Evolutionary conservation across 257 asterid genomes (phyloP), one percentile per base, ranked within the genome.

Genomic region (Cynanchum wilfordii): DNA sequence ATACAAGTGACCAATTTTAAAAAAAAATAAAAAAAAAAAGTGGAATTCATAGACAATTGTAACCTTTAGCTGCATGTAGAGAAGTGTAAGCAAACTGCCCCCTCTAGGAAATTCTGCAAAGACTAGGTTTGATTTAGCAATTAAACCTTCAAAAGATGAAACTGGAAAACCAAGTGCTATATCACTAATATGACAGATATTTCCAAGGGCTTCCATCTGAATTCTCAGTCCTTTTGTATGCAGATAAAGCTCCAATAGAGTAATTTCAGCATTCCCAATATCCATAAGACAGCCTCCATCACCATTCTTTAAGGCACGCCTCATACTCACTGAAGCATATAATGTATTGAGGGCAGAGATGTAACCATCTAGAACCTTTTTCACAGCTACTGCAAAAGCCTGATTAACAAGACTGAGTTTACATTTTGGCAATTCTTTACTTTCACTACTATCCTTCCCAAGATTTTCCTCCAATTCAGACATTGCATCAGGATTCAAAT

Each of bases 181-280:
- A 82, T 90, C 90, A 82, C 79, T 72, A 75, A 92, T 85, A 77
- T 83, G 84, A 84, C 99, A 92, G 67, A 95, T 73, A 75, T 87
- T 86, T 67, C 99, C 99, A 79, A 95, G 96, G 73, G 96, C 89
- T 79, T 89, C 96, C 74, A 95, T 84, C 87, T 90, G 99, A 70
- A 86, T 84, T 82, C 95, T 86, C 80, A 95, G 78, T 56, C 83
- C 98, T 30, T 50, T 73, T 49, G 96, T 86, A 80, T 95, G 99
- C 79, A 92, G 84, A 84, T 85, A 89, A 82, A 90, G 86, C 85
- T 92, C 99, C 86, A 95, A 83, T 57, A 95, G 75, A 29, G 99
- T 90, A 76, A 88, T 71, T 73, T 87, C 96, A 15, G 89, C 85
- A 86, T 95, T 85, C 71, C 92, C 96, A 78, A 90, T 77, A 74